Evolutionary conservation across 169 alveolate genomes (phyloP), one percentile per base, ranked within the genome.

Genomic region (Plasmodium ovale): DNA sequence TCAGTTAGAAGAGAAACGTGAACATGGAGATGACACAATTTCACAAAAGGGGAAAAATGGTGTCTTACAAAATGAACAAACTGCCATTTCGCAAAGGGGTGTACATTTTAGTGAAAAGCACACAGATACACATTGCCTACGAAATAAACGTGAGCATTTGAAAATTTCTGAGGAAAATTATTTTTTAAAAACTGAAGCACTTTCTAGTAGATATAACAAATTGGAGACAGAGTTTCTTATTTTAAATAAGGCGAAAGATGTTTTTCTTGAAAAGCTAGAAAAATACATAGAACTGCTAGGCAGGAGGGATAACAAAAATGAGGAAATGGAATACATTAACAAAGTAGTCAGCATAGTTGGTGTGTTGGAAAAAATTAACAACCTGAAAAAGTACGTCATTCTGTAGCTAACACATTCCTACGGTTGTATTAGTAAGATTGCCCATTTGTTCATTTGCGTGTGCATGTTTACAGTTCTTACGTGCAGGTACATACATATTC

Each of bases 361-460:
- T 14, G 21, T 82, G 4, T 31, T 82, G 67, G 90, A 82, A 53
- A 82, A 71, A 58, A 21, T 82, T 16, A 82, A 68, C 29, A 59
- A 35, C 29, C 42, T 82, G 9, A 82, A 47, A 31, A 82, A 71
- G 67, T 27, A 77, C 33, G 31, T 60, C 29, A 42, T 25, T 42
- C 42, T 44, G 2, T 68, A 68, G 44, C 12, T 1, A n/a, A n/a
- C n/a, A n/a, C n/a, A n/a, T n/a, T n/a, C n/a, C n/a, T n/a, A n/a
- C n/a, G n/a, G n/a, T n/a, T n/a, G n/a, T n/a, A n/a, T n/a, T n/a
- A n/a, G n/a, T n/a, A n/a, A n/a, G n/a, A n/a, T n/a, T n/a, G n/a
- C n/a, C n/a, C n/a, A n/a, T n/a, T n/a, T n/a, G n/a, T n/a, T n/a
- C n/a, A n/a, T n/a, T n/a, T n/a, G n/a, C n/a, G n/a, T n/a, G n/a